Evolutionary conservation across 1,284 basidiomycete genomes (phyloP).

Genomic region (Rhodotorula sp.): DNA sequence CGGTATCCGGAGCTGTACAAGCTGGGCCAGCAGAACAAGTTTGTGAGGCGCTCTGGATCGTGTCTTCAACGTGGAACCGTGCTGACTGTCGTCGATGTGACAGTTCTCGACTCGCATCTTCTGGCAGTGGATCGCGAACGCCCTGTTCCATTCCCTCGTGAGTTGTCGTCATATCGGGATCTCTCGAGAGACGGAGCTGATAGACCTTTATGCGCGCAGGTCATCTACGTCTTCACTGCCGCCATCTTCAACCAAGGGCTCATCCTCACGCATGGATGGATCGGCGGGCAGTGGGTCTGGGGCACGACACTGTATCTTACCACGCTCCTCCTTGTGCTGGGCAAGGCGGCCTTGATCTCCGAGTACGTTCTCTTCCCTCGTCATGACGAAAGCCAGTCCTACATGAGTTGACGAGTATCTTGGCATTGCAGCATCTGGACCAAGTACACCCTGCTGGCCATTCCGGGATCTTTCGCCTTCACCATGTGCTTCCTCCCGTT

Average conservation of each 20-base stretch:
- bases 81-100: background rate
- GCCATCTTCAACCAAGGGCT: constrained; percentile 89
- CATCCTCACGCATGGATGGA: constrained; percentile 72
- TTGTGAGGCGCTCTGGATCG: constrained; percentile 50
- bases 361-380: constrained; percentile 63
- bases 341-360: constrained; percentile 94
- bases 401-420: too few relatives aligned
- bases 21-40: constrained; percentile 84
- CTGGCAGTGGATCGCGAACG: constrained; percentile 94
- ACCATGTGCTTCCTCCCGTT: constrained; percentile 90
- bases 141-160: constrained; percentile 88
- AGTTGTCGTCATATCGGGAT: constrained; percentile 47
- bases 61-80: too few relatives aligned
- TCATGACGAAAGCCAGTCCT: background rate
- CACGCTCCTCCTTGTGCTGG: constrained; percentile 89
- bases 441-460: constrained; percentile 86
- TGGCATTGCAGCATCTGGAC: constrained; percentile 78
- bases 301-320: constrained; percentile 91
- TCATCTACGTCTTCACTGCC: constrained; percentile 83
- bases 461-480: constrained; percentile 93
- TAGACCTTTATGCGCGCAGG: constrained; percentile 53
- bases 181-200: background rate
- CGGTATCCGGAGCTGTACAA: constrained; percentile 95
- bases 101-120: constrained; percentile 81
- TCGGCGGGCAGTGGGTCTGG: constrained; percentile 91